These are phyloP conservation scores for Osmanthus fragrans DNA, from an alignment of 257 asterid species.

Conservation along the genomic window DNA sequence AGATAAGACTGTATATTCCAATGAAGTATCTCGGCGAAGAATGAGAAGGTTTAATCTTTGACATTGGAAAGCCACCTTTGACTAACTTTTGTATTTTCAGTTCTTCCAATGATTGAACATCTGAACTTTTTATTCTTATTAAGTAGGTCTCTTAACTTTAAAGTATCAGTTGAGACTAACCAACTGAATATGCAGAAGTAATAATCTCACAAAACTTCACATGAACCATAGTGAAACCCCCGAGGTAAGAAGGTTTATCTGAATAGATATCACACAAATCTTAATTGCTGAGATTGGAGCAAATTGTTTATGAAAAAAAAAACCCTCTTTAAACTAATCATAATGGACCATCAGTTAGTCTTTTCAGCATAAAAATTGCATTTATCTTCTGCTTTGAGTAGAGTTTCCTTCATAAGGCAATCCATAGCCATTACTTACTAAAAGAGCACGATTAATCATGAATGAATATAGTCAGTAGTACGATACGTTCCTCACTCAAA, in stretches of 20 bases:
- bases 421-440: neutral
- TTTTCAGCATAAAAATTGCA: neutral
- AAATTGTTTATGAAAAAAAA: neutral
- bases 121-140: neutral
- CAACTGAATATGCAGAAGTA: neutral
- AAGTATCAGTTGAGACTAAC: neutral
- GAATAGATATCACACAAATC: neutral
- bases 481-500: neutral
- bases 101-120: neutral
- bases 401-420: neutral
- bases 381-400: neutral
- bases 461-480: neutral
- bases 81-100: neutral
- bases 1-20: neutral
- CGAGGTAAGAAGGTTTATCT: neutral
- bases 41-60: neutral
- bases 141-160: neutral
- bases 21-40: neutral
- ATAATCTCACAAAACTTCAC: neutral
- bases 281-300: neutral
- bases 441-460: neutral
- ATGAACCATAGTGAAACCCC: neutral
- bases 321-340: neutral
- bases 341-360: neutral
- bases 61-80: neutral